Conservation (phyloP, 495 filamentous ascomycete genomes). For the Podospora anserina region DNA sequence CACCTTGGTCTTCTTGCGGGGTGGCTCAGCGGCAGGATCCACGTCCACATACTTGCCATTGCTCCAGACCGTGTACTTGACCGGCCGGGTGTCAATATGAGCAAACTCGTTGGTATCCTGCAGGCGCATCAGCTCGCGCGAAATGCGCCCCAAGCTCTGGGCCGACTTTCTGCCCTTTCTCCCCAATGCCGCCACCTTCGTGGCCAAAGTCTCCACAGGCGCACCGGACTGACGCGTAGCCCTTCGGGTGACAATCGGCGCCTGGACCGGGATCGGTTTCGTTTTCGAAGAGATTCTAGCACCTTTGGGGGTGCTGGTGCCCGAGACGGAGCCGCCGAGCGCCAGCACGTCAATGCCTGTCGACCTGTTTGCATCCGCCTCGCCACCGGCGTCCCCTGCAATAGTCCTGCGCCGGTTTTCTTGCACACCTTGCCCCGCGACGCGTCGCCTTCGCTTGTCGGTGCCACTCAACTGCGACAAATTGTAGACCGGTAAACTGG, state of each 20-base stretch:
- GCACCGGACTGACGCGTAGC: conserved; percentile 44
- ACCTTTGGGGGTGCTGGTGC: conserved; percentile 35
- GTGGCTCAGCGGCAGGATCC: conserved; percentile 29
- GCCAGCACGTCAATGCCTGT: not conserved
- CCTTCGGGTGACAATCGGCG: conserved; percentile 30
- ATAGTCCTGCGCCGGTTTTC: conserved; percentile 42
- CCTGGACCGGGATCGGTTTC: conserved; percentile 34
- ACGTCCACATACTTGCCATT: conserved; percentile 51
- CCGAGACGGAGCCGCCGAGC: conserved; percentile 13
- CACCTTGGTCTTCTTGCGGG: conserved; percentile 44
- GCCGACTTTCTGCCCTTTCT: conserved; percentile 48
- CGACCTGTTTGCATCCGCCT: not conserved
- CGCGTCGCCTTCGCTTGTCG: conserved; percentile 41
- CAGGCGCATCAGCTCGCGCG: conserved; percentile 49
- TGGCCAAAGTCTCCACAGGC: conserved; percentile 44
- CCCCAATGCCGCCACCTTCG: conserved; percentile 43
- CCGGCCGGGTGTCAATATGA: conserved; percentile 49
- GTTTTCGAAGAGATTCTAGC: conserved; percentile 24
- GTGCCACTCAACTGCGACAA: conserved; percentile 51
- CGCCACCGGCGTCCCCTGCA: conserved; percentile 30
- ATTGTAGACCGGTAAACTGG: conserved; percentile 53
- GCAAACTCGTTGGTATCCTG: conserved; percentile 55
- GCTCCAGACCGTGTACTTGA: conserved; percentile 50
- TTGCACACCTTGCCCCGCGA: conserved; percentile 38
- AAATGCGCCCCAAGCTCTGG: conserved; percentile 36